A percentile compares a stretch with the other conserved stretches of the same genome.
Conservation (phyloP, 2,329 filamentous ascomycete genomes). For the Aspergillus sp. region DNA sequence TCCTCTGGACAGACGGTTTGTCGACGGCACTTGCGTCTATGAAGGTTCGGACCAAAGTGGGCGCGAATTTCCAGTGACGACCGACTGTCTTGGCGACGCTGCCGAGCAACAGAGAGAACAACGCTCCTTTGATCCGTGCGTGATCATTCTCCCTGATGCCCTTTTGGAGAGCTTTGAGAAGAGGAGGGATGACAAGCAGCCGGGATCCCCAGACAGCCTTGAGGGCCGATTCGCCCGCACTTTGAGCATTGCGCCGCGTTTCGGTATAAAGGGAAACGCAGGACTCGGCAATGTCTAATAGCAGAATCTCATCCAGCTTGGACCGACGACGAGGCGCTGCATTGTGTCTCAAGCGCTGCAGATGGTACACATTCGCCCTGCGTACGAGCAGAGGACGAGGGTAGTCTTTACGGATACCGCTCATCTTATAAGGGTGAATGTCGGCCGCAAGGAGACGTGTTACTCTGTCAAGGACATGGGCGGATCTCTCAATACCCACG, state of each 20-base stretch:
- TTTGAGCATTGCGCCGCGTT: constrained; percentile 90
- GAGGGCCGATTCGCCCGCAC: constrained; percentile 86
- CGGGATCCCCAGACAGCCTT: constrained; percentile 88
- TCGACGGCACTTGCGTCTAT: constrained; percentile 88
- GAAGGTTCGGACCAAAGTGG: constrained; percentile 84
- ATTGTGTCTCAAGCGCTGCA: constrained; percentile 92
- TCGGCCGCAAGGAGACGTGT: constrained; percentile 82
- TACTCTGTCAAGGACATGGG: constrained; percentile 87
- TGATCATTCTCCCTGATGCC: constrained; percentile 80
- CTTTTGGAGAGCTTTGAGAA: constrained; percentile 75
- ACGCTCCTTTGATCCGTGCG: constrained; percentile 88
- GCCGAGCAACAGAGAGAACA: constrained; percentile 88
- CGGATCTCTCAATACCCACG: constrained; percentile 92
- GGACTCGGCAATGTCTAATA: constrained; percentile 86
- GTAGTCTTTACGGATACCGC: constrained; percentile 86
- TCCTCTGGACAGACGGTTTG: constrained; percentile 89
- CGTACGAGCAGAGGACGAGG: constrained; percentile 89
- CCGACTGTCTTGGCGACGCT: constrained; percentile 84
- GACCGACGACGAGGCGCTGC: constrained; percentile 84
- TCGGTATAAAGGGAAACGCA: constrained; percentile 92
- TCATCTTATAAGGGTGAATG: constrained; percentile 90
- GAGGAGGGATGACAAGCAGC: constrained; percentile 83
- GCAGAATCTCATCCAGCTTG: constrained; percentile 79
- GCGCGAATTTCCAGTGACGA: constrained; percentile 92
- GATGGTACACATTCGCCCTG: constrained; percentile 89